Conservation (phyloP, 2,329 filamentous ascomycete genomes). For the Tolypocladium capitatum region DNA sequence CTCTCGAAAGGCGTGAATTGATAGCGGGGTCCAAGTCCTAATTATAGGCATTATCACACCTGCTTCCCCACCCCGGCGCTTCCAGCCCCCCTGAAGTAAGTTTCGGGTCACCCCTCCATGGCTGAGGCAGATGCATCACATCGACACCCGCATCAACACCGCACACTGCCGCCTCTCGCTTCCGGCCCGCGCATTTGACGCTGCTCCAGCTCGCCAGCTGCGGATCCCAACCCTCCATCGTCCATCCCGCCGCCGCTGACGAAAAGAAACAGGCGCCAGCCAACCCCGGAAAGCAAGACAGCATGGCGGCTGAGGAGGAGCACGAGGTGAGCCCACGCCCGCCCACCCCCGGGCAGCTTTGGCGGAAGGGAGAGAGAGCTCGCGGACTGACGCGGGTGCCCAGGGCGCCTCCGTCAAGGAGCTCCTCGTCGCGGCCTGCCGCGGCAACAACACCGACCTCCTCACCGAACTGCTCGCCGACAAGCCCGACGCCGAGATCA, state of each 20-base stretch:
- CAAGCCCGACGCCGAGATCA: conserved; percentile 50
- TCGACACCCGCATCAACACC: not conserved
- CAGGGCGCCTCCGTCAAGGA: conserved; percentile 79
- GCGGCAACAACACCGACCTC: conserved; percentile 81
- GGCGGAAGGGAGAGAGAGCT: no score
- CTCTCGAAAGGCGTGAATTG: not conserved
- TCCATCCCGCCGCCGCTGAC: not conserved
- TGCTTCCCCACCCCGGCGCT: not conserved
- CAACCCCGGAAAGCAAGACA: not conserved
- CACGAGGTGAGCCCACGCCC: conserved; percentile 6
- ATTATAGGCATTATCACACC: no score
- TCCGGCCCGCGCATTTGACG: not conserved
- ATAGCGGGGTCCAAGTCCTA: not conserved
- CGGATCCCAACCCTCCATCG: not conserved
- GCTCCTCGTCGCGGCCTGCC: conserved; percentile 82
- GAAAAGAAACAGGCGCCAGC: not conserved
- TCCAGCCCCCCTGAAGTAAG: no score
- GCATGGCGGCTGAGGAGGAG: conserved; percentile 8
- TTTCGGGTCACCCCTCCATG: no score
- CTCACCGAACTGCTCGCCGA: conserved; percentile 59
- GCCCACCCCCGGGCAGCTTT: no score
- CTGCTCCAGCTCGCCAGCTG: not conserved
- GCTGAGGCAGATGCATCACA: not conserved
- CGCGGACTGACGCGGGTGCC: not conserved
- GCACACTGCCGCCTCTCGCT: not conserved